Base-by-base conservation (phyloP, 2,329 filamentous ascomycete species). In the Tolypocladium amazonense region DNA sequence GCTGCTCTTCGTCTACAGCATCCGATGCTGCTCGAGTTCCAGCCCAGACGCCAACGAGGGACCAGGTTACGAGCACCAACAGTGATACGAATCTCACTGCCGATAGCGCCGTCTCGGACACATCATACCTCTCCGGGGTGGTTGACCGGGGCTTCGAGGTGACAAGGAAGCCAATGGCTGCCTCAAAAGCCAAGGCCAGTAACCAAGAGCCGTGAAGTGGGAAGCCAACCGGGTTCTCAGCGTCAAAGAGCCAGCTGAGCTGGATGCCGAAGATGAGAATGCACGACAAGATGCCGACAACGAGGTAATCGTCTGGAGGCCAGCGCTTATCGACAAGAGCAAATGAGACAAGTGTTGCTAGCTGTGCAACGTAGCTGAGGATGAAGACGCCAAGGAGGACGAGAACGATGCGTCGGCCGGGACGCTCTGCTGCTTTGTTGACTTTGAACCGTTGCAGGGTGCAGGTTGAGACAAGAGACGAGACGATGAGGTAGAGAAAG, bases 211-310 rank as follows among this genome's bases (percentile, higher is more conserved):
- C 86, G 63, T 82, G 81, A 62, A 84, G 85, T 0, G 86, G 84
- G 64, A 86, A 84, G 78, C 84, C 87, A 12, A 84, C 77, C 2
- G 79, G 76, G 57, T 77, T 75, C 37, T 75, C 68, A 23, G 76
- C 74, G 58, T 83, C 80, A 2, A 77, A 72, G 18, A 88, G 75
- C 25, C 77, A 78, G 47, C 81, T 76, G 61, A 85, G 74, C 64
- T 88, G 77, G 18, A 86, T 78, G 4, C 83, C 80, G 70, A 87
- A 90, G n/a, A 84, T 76, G 35, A 89, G 72, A 54, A 85, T 76
- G 59, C 84, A 87, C 1, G 85, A 82, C 33, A 89, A 72, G 43
- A 82, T 74, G 58, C 84, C 82, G 58, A 89, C 79, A 62, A 80
- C 75, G 45, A 76, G 71, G 64, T 82, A 75, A 57, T 81, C 77